phyloP scores from a whole-genome alignment of 768 basidiomycete species.

The Sporobolomyces pararoseus region DNA sequence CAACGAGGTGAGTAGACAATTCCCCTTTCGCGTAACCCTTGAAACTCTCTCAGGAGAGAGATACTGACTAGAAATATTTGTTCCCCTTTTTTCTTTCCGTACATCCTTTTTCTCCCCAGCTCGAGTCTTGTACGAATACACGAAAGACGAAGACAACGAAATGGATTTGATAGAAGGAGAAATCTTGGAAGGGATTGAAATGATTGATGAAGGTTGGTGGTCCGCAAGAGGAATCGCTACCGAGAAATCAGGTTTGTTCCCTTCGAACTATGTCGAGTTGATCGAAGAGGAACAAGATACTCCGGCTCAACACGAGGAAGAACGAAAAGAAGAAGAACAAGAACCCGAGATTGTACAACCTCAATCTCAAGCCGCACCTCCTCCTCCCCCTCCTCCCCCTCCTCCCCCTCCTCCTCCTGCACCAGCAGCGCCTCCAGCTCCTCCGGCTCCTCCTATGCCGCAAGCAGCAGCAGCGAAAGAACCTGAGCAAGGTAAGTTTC shows the following conservation, averaged over 20 bases:
- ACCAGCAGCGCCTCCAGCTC: slow-evolving; percentile 48
- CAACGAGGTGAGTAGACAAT: slow-evolving; percentile 22
- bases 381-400: slow-evolving; percentile 40
- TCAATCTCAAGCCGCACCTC: slow-evolving; percentile 19
- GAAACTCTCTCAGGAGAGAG: too few relatives aligned
- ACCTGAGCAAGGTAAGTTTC: slow-evolving; percentile 6
- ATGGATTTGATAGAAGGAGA: slow-evolving; percentile 76
- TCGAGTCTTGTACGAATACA: slow-evolving; percentile 75
- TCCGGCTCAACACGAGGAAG: too few relatives aligned
- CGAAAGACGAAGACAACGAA: slow-evolving; percentile 80
- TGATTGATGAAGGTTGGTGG: slow-evolving; percentile 90
- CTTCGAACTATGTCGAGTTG: slow-evolving; percentile 83
- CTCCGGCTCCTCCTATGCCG: slow-evolving; percentile 46
- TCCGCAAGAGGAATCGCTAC: slow-evolving; percentile 70
- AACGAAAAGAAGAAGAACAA: not conserved
- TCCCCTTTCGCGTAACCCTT: too few relatives aligned
- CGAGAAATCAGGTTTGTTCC: slow-evolving; percentile 68
- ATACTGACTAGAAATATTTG: too few relatives aligned
- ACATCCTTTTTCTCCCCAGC: slow-evolving; percentile 52
- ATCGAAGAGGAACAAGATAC: slow-evolving; percentile 52
- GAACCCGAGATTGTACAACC: slow-evolving; percentile 23
- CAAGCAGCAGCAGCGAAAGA: not conserved
- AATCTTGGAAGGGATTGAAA: slow-evolving; percentile 72
- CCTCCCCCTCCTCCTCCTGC: slow-evolving; percentile 47
- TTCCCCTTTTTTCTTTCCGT: not conserved